Base-by-base conservation (phyloP, 305 asterid species). In the Petunia hybrid region DNA sequence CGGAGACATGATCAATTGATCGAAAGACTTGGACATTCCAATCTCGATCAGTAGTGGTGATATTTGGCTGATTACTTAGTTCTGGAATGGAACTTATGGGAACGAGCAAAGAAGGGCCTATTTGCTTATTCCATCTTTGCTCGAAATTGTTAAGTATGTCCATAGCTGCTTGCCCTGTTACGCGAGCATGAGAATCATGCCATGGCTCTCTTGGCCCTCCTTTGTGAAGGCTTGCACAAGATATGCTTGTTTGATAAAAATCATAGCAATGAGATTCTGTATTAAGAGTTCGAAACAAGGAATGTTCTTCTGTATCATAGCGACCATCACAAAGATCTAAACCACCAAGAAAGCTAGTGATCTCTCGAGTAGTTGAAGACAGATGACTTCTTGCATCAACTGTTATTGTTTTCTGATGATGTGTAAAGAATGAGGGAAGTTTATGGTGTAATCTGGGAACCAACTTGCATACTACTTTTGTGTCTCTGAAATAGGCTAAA, bases 181-280 rank as follows among this genome's bases (percentile, higher is more conserved):
- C 88, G 60, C 97, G 77, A 63, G 98, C 94, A 69, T 95, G 98
- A 1, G 93, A 88, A 80, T 93, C 99, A 12, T 95, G 98, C 99
- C 99, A 93, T n/a, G 98, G 98, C 86, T 91, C 97, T 78, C 99
- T 81, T 2, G 98, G 99, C 45, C 99, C 99, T 4, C 99, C 98
- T 82, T 92, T 93, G 78, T 89, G 97, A 22, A 95, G 92, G 82
- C 85, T 90, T 3, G 97, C 98, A 35, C 97, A 95, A 0, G 91
- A 85, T 62, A 95, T 82, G 87, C 98, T 90, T 3, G 98, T 95
- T 69, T 95, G 99, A 84, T 93, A 95, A 51, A 93, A 95, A 76
- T 95, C 99, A 38, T 63, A 88, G 81, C 92, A 88, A 79, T 95
- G 98, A 36, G 97, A 88, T 80, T 92, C 97, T 1, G 87, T 86